phyloP scores from a whole-genome alignment of 192 early-diverging fungal species.

The Physocladia obscura region DNA sequence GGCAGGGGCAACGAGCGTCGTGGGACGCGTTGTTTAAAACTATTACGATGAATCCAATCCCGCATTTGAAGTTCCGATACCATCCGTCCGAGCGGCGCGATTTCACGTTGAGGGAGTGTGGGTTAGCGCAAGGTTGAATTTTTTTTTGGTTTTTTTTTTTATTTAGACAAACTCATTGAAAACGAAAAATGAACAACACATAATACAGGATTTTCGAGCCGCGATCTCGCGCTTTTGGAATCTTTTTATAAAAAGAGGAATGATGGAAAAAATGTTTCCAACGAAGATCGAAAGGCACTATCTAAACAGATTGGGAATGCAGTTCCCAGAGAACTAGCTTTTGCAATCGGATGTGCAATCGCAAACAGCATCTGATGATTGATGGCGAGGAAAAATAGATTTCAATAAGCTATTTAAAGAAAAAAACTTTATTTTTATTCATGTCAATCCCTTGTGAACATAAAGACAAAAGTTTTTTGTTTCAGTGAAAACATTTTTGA shows the following conservation, averaged over 20 bases:
- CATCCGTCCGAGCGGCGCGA: background rate
- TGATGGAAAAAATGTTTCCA: background rate
- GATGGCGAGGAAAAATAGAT: no score
- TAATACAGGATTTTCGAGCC: background rate
- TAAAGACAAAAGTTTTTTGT: no score
- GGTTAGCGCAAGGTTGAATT: background rate
- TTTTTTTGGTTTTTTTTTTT: background rate
- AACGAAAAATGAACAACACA: background rate
- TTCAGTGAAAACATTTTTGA: no score
- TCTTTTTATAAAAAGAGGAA: no score
- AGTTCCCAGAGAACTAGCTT: slow-evolving; percentile 24
- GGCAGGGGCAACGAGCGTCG: background rate
- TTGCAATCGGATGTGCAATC: slow-evolving; percentile 23
- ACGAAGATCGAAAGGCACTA: background rate
- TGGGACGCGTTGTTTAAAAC: slow-evolving; percentile 9
- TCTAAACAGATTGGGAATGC: slow-evolving; percentile 25
- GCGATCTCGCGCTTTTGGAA: background rate
- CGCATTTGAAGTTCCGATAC: background rate
- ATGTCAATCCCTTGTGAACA: no score
- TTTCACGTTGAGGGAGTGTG: slow-evolving; percentile 5
- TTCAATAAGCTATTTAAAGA: no score
- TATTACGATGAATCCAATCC: background rate
- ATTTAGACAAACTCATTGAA: background rate
- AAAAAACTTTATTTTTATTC: no score
- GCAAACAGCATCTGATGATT: background rate